These are phyloP conservation scores for Phycomyces nitens DNA, from an alignment of 192 early-diverging fungal species.

Conservation along the genomic window DNA sequence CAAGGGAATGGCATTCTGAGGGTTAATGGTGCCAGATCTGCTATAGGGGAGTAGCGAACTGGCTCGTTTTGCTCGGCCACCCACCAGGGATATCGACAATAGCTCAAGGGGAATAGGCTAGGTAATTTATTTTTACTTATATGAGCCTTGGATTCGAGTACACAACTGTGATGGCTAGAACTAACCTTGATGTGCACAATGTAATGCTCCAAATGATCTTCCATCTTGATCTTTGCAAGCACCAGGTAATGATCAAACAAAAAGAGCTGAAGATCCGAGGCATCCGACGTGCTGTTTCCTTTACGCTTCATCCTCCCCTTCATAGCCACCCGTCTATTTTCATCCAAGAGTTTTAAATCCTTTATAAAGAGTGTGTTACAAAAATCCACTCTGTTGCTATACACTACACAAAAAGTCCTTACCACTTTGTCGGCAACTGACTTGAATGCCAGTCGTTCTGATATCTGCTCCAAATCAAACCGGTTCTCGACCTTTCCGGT, in stretches of 20 bases:
- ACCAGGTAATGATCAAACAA: conserved; percentile 87
- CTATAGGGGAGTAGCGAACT: conserved; percentile 29
- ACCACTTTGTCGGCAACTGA: conserved; percentile 18
- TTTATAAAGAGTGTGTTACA: too few relatives aligned
- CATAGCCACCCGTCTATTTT: conserved; percentile 67
- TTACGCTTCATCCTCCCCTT: conserved; percentile 80
- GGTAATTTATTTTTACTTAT: too few relatives aligned
- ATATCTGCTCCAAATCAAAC: conserved; percentile 75
- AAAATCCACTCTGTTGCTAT: not conserved
- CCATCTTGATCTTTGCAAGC: conserved; percentile 67
- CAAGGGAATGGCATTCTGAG: not conserved
- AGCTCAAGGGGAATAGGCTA: conserved; percentile 83
- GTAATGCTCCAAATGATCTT: conserved; percentile 55
- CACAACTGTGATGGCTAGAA: too few relatives aligned
- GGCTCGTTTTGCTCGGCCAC: conserved; percentile 21
- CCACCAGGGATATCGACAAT: conserved; percentile 42
- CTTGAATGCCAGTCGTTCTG: conserved; percentile 63
- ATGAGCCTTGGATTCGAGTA: too few relatives aligned
- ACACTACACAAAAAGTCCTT: conserved; percentile 6
- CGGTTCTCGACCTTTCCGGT: conserved; percentile 86
- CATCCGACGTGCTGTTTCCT: conserved; percentile 48
- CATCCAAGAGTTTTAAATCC: conserved; percentile 71
- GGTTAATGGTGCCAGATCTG: conserved; percentile 7
- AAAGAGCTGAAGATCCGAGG: conserved; percentile 72
- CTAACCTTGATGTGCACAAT: conserved; percentile 51